Percentiles rank a stretch among this genome's conserved stretches.
Conservation (phyloP, 169 alveolate genomes). For the Babesia microti region DNA sequence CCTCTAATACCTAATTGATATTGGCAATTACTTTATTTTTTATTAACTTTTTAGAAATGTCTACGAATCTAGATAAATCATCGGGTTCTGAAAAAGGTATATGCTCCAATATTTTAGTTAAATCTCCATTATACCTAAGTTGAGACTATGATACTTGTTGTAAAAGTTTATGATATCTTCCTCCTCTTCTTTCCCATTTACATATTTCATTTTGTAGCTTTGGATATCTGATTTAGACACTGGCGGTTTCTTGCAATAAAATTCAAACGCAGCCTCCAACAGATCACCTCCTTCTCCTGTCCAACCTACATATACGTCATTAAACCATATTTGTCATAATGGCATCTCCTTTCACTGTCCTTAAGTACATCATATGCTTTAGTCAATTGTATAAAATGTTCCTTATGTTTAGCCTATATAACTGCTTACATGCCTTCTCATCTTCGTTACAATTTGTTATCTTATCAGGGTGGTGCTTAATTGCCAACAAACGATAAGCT, state of each 20-base stretch:
- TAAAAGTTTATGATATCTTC: conserved; percentile 56
- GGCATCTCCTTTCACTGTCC: conserved; percentile 46
- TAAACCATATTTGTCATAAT: conserved; percentile 50
- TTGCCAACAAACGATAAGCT: conserved; percentile 78
- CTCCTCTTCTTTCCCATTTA: conserved; percentile 47
- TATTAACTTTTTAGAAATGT: conserved; percentile 29
- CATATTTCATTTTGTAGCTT: conserved; percentile 44
- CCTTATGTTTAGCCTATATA: conserved; percentile 41
- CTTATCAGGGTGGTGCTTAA: conserved; percentile 86
- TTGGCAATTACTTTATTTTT: conserved; percentile 11
- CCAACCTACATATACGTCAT: conserved; percentile 19
- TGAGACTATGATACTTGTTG: conserved; percentile 23
- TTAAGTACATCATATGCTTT: conserved; percentile 60
- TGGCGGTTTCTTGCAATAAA: conserved; percentile 40
- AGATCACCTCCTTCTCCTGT: conserved; percentile 39
- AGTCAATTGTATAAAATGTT: conserved; percentile 50
- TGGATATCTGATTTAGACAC: conserved; percentile 38
- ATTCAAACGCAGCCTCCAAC: conserved; percentile 39
- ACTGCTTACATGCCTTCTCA: conserved; percentile 7
- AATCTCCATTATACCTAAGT: conserved; percentile 41
- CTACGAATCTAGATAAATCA: conserved; percentile 44
- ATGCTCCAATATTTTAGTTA: conserved; percentile 39
- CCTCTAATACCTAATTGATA: conserved; percentile 14
- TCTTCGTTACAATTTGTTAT: conserved; percentile 20
- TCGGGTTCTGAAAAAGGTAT: conserved; percentile 50